These are phyloP conservation scores for Diospyros kaki DNA, from an alignment of 148 eudicot species.

Conservation along the genomic window DNA sequence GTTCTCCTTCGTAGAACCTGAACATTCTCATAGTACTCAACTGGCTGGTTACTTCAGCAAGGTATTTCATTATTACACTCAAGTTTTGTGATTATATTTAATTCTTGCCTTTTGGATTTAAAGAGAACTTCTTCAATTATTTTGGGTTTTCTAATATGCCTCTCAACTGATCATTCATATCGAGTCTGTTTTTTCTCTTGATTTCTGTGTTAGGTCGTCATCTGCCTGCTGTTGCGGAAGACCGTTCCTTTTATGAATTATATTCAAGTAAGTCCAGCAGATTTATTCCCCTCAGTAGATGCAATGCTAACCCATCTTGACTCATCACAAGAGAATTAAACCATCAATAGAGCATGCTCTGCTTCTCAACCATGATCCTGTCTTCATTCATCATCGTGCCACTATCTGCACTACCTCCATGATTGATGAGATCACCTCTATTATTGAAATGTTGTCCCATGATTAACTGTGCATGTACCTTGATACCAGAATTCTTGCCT, in stretches of 20 bases:
- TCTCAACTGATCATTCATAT: neutral
- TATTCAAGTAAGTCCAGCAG: conserved; percentile 57
- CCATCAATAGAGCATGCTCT: too few species aligned
- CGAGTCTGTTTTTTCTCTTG: conserved; percentile 11
- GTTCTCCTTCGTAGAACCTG: conserved; percentile 82
- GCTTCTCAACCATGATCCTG: too few species aligned
- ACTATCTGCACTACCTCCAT: too few species aligned
- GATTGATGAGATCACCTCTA: too few species aligned
- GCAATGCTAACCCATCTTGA: too few species aligned
- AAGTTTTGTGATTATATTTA: too few species aligned
- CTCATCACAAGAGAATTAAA: too few species aligned
- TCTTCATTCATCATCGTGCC: too few species aligned
- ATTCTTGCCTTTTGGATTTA: neutral
- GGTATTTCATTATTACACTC: conserved; percentile 34
- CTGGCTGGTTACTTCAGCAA: conserved; percentile 96
- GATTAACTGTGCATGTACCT: too few species aligned
- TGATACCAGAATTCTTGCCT: too few species aligned
- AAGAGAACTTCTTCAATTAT: neutral
- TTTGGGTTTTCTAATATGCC: neutral
- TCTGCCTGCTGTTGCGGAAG: conserved; percentile 84
- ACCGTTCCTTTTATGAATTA: conserved; percentile 75
- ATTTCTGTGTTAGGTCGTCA: conserved; percentile 58
- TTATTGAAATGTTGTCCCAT: too few species aligned
- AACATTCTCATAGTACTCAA: conserved; percentile 65
- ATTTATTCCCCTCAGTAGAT: neutral